Conservation (phyloP, 2,329 filamentous ascomycete genomes). For the Penicillium concentricum region DNA sequence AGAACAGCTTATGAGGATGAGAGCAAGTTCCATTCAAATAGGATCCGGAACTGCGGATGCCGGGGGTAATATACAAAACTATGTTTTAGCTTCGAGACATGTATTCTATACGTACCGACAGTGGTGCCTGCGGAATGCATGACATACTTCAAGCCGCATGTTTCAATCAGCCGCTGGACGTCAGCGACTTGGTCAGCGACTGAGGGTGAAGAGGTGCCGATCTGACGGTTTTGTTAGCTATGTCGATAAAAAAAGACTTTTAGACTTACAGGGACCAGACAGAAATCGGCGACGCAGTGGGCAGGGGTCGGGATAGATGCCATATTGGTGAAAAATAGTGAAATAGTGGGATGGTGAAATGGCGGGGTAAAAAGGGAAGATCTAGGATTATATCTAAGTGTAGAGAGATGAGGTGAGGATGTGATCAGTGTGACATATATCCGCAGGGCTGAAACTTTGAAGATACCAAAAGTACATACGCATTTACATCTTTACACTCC, state of each 20-base stretch:
- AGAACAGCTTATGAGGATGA: not conserved
- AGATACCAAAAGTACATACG: too few species aligned
- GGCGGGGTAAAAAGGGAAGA: not conserved
- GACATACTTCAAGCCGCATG: slow-evolving; percentile 74
- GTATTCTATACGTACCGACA: slow-evolving; percentile 62
- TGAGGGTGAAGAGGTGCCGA: slow-evolving; percentile 75
- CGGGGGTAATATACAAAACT: too few species aligned
- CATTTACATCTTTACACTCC: too few species aligned
- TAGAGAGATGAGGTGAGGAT: not conserved
- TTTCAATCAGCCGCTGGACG: slow-evolving; percentile 80
- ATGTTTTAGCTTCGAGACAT: not conserved
- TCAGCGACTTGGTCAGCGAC: slow-evolving; percentile 82
- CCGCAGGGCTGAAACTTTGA: not conserved
- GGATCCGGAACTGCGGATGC: not conserved
- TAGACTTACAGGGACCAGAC: slow-evolving; percentile 70
- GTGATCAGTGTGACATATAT: slow-evolving; percentile 3
- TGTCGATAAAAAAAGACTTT: not conserved
- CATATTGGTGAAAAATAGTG: too few species aligned
- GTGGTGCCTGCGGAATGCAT: slow-evolving; percentile 97
- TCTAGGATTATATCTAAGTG: too few species aligned
- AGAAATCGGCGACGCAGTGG: slow-evolving; percentile 84
- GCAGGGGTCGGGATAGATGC: slow-evolving; percentile 59
- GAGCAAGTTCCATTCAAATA: not conserved
- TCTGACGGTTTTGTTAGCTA: slow-evolving; percentile 46
- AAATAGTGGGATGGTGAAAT: not conserved